Percentiles rank a stretch among this genome's conserved stretches.
Conservation (phyloP, 2,329 filamentous ascomycete species). For the Monilinia vaccinii-corymbosi region DNA sequence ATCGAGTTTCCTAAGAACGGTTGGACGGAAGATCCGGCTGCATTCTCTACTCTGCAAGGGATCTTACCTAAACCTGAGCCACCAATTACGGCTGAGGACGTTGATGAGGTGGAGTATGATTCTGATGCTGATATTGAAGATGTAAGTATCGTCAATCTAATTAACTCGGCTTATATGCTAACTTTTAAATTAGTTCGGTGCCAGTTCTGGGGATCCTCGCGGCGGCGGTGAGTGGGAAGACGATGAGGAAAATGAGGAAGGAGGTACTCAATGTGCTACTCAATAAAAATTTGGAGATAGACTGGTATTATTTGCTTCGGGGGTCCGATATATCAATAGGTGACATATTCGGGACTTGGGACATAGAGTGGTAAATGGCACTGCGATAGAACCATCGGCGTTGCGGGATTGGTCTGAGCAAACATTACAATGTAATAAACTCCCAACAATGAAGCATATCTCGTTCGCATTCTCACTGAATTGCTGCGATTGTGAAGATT, state of each 20-base stretch:
- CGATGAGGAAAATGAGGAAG: constrained; percentile 54
- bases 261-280: constrained; percentile 52
- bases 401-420: background rate
- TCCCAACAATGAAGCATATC: background rate
- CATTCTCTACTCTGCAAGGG: constrained; percentile 61
- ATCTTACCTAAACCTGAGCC: constrained; percentile 58
- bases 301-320: background rate
- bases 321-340: background rate
- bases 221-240: constrained; percentile 61
- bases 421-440: background rate
- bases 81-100: constrained; percentile 52
- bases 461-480: background rate
- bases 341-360: background rate
- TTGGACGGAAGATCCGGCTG: constrained; percentile 67
- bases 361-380: constrained; percentile 5
- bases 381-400: background rate
- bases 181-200: constrained; percentile 51
- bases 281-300: constrained; percentile 21
- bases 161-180: constrained; percentile 18
- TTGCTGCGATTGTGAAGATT: background rate
- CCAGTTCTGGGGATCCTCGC: constrained; percentile 58
- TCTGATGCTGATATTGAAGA: constrained; percentile 76
- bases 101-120: constrained; percentile 84
- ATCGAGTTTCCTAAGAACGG: constrained; percentile 82
- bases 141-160: constrained; percentile 35